Base-by-base conservation (phyloP, 768 basidiomycete genomes). In the Hygrophoropsis aurantiaca region DNA sequence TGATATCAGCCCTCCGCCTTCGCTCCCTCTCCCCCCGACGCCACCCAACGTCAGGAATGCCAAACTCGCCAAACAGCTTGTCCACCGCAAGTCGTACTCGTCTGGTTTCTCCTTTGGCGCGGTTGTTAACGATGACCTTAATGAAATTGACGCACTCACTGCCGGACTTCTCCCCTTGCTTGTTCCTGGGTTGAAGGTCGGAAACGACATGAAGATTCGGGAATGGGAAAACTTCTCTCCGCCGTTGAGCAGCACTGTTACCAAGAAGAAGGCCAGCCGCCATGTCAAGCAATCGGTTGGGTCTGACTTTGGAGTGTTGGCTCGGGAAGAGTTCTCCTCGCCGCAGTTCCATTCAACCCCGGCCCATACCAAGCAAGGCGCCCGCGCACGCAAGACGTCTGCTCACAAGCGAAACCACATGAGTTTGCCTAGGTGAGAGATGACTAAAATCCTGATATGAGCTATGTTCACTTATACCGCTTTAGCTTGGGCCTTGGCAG, bases 11-110 rank as follows among this genome's bases (percentile, higher is more conserved):
- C 58, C 56, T 42, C 85, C 86, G 24, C 85, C 86, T 4, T 72
- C 81, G 1, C 77, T 80, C 54, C 85, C 86, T 9, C 74, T 87
- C 26, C 85, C 86, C 10, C 85, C 86, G 2, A 89, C 85, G n/a
- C 85, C 85, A 24, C 84, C 83, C 1, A 83, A 74, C 47, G 77
- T 85, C 40, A 73, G 77, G 54, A 74, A 74, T 23, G 81, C 77
- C 39, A 78, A 76, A 42, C 74, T 74, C n/a, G 79, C 75, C 33
- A 65, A 74, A 58, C 48, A 52, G 20, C 70, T 80, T 21, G 64
- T 70, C 3, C 84, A 85, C 65, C 76, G 78, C 65, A 82, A 81
- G 54, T 84, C 81, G 0, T 78, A 77, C 51, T 84, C 82, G 0
- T 82, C 81, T 34, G 81, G 79, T 19, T 82, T 80, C 57, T 82